Base-by-base conservation (phyloP, 2,329 filamentous ascomycete genomes). In the Reticulascus tulasneorum region DNA sequence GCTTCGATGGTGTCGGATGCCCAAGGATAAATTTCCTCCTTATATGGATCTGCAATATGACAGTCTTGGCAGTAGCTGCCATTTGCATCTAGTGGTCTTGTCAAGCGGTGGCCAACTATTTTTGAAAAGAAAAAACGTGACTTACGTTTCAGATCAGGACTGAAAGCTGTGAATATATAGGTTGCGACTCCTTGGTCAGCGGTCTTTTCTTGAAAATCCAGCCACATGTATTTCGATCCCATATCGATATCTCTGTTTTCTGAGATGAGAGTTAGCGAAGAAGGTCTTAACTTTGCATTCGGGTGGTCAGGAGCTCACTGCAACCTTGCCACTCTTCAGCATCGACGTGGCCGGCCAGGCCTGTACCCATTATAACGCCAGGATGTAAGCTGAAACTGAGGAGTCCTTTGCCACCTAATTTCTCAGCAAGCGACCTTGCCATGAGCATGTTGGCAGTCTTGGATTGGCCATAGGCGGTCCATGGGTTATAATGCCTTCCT, bases 301-400 rank as follows among this genome's bases (percentile, higher is more conserved):
- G n/a, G n/a, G n/a, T n/a, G n/a, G n/a, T n/a, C n/a, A n/a, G n/a
- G n/a, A n/a, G n/a, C n/a, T n/a, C n/a, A n/a, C n/a, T n/a, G n/a
- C n/a, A n/a, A n/a, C n/a, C n/a, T n/a, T 39, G 10, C 18, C 12
- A 27, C 25, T 23, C 10, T 35, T 34, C 28, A 44, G 22, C 17
- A 9, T 42, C 37, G n/a, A 47, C 18, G 9, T 47, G 38, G 9
- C 11, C 22, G 2, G 23, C 33, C 10, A 50, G 27, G 15, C 52
- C 46, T n/a, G 46, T 47, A 5, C 6, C 6, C 3, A 28, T 27
- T 24, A 53, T 53, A 19, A 54, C 43, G 1, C 60, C 61, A 0
- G 62, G 62, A 16, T 63, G 51, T 3, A 63, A 31, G 19, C 61
- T 64, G 31, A 54, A 58, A 1, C 59, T 48, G 33, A 40, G 40